Base-by-base conservation (phyloP, 2,329 filamentous ascomycete genomes). In the Alternaria sp. region DNA sequence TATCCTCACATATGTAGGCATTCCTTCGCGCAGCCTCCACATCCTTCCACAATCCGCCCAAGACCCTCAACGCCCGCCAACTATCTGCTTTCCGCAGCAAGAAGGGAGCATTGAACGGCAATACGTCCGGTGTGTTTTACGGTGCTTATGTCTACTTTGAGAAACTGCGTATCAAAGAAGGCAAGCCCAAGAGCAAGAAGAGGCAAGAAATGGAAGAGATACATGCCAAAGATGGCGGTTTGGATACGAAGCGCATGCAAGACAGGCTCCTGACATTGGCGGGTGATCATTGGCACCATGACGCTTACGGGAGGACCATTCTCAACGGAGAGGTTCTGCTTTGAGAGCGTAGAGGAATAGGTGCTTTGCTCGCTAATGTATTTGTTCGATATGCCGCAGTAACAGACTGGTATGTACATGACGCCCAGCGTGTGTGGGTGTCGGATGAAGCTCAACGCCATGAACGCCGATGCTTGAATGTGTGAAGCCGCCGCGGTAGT, bases 121-220 rank as follows among this genome's bases (percentile, higher is more conserved):
- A 85, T 54, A 83, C 81, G 3, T 84, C 78, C 54, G 65, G 67
- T 9, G 77, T 84, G 1, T 89, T 83, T 68, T 88, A 89, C 65
- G 82, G 81, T 3, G 80, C 79, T 0, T 89, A 88, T 68, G 81
- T 86, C 20, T 87, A 83, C 71, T 89, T 89, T 66, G 86, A 89
- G 77, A 89, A 88, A 78, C 63, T 84, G 65, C 76, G 86, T 16
- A 74, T 88, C 55, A 80, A 80, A 67, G 78, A 85, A 54, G 76
- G 78, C 0, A 87, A 85, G 73, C 77, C 82, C 45, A 88, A 88
- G 78, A 80, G 74, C 18, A 81, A 84, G 69, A 81, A 83, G 67
- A 76, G 86, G 12, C 51, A 79, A 62, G 82, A 85, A 58, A 87
- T 88, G 84, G 85, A 88, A 71, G 59, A 60, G 41, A 60, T 71